phyloP scores from a whole-genome alignment of 805 yeast genomes.

The Millerozyma acaciae region DNA sequence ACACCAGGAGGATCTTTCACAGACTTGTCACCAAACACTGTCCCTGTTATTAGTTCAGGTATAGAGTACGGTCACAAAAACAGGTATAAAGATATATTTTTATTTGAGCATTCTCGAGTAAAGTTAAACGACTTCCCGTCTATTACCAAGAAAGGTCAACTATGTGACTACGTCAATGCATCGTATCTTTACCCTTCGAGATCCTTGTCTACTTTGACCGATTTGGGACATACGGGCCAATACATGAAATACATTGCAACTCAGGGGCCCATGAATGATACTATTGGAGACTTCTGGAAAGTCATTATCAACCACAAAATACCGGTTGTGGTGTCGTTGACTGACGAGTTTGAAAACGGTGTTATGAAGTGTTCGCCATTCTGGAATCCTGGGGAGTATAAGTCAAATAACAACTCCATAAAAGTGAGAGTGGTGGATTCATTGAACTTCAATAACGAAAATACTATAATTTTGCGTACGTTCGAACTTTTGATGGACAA shows the following conservation, averaged over 20 bases:
- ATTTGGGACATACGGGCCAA: conserved; percentile 5
- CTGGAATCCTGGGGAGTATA: conserved; percentile 65
- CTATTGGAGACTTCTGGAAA: conserved; percentile 83
- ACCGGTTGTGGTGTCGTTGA: conserved; percentile 68
- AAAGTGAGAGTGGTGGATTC: conserved; percentile 23
- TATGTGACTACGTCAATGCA: conserved; percentile 78
- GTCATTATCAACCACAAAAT: conserved; percentile 61
- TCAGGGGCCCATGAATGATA: conserved; percentile 79
- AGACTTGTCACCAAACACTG: conserved; percentile 2
- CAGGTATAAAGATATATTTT: conserved; percentile 83
- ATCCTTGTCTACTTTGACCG: conserved; percentile 10
- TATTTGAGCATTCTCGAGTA: conserved; percentile 84
- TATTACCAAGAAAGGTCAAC: conserved; percentile 10
- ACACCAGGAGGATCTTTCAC: conserved; percentile 12
- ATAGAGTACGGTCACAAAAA: conserved; percentile 79
- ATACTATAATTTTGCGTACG: conserved; percentile 33
- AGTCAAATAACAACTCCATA: conserved; percentile 22
- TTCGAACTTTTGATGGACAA: conserved; percentile 37
- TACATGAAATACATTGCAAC: conserved; percentile 58
- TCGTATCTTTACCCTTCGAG: conserved; percentile 47
- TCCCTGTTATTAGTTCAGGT: conserved; percentile 62
- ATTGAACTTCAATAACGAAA: conserved; percentile 4
- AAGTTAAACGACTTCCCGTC: conserved; percentile 34
- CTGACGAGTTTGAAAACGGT: conserved; percentile 72
- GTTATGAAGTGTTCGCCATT: conserved; percentile 73